These are phyloP conservation scores for Neophaeococcomyces aloes DNA, from an alignment of 2,329 filamentous ascomycete species.

Conservation along the genomic window DNA sequence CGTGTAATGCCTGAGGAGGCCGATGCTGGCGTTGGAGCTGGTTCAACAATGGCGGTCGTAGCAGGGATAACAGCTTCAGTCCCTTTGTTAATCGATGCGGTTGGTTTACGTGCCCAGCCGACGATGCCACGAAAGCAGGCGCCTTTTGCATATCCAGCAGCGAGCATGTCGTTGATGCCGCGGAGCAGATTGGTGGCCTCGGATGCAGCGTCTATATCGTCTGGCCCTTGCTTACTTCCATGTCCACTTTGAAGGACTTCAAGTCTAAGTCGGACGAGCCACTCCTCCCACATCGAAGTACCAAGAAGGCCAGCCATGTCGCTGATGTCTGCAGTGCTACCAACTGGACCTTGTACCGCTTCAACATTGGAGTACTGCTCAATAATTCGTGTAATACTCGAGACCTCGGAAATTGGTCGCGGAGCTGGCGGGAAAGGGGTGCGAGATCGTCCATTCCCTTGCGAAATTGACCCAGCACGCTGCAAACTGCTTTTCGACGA, in stretches of 20 bases:
- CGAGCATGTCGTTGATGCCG: conserved; percentile 47
- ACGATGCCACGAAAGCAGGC: conserved; percentile 51
- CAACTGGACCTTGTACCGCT: conserved; percentile 45
- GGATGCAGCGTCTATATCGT: conserved; percentile 40
- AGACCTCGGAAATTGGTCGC: conserved; percentile 20
- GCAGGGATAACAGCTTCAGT: neutral
- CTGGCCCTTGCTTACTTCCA: conserved; percentile 27
- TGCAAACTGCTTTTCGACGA: too few species aligned
- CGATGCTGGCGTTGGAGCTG: neutral
- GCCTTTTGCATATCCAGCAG: conserved; percentile 48
- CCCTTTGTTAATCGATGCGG: conserved; percentile 1
- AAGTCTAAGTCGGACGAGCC: conserved; percentile 78
- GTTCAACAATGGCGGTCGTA: neutral
- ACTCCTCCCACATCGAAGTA: conserved; percentile 90
- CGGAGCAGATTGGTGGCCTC: conserved; percentile 39
- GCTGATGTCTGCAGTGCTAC: conserved; percentile 61
- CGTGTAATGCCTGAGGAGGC: neutral
- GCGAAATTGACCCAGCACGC: conserved; percentile 2
- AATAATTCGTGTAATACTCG: conserved; percentile 19
- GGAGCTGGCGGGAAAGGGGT: conserved; percentile 20
- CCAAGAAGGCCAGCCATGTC: conserved; percentile 72
- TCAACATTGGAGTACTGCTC: conserved; percentile 41
- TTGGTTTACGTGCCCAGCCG: conserved; percentile 49
- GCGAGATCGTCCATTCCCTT: conserved; percentile 13
- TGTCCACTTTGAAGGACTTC: conserved; percentile 62